phyloP scores from a whole-genome alignment of 1,139 yeast species.

The Blastobotrys capitulatus region DNA sequence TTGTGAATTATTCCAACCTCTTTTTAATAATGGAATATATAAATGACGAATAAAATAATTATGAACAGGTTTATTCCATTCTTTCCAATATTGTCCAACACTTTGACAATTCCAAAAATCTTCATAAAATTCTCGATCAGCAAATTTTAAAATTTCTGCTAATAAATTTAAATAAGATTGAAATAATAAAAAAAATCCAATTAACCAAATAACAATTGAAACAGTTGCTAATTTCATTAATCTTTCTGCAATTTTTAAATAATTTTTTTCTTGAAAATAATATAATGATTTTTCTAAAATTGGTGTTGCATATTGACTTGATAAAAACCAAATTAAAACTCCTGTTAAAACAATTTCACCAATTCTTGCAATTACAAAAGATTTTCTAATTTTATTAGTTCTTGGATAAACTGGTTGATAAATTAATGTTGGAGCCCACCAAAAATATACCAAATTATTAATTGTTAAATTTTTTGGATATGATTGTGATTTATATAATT shows the following conservation, averaged over 20 bases:
- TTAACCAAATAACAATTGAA: constrained; percentile 39
- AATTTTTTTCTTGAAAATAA: constrained; percentile 25
- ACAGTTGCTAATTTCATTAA: constrained; percentile 38
- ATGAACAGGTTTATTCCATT: constrained; percentile 65
- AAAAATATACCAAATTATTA: constrained; percentile 35
- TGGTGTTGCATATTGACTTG: constrained; percentile 41
- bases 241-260: constrained; percentile 34
- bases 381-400: constrained; percentile 29
- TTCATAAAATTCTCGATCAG: constrained; percentile 65
- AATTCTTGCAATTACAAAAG: constrained; percentile 32
- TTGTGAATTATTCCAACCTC: constrained; percentile 29
- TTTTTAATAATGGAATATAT: constrained; percentile 40
- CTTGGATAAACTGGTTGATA: constrained; percentile 45
- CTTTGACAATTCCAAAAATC: constrained; percentile 75
- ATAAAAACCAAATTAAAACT: constrained; percentile 35
- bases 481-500: constrained; percentile 29
- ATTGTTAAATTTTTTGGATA: constrained; percentile 40
- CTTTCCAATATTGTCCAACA: constrained; percentile 58
- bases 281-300: constrained; percentile 35
- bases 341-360: constrained; percentile 33
- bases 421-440: constrained; percentile 44
- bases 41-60: constrained; percentile 59
- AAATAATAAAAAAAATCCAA: constrained; percentile 39
- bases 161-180: constrained; percentile 47
- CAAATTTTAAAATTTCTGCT: constrained; percentile 57